Evolutionary conservation across 1,139 yeast genomes (phyloP), one percentile per base, ranked within the genome.

Genomic region (Nakaseomyces uthaithaninus): DNA sequence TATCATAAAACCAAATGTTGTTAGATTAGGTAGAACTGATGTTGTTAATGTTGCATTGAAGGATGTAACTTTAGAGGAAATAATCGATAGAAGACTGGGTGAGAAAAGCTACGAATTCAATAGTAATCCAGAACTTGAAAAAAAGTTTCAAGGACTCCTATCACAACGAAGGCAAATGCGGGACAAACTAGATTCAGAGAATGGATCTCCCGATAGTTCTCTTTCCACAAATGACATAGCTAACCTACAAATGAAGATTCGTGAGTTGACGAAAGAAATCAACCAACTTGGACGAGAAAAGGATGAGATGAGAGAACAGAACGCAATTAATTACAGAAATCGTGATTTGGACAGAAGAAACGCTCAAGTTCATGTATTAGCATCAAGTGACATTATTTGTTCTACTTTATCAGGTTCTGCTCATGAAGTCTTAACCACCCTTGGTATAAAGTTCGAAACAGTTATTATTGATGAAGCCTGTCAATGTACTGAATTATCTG

Each of bases 381-480:
- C 72, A 26, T 75, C 74, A n/a, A 89, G 96, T 9, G 89, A 87
- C 47, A 77, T 93, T 31, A 83, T 93, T 27, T 93, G 98, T 56
- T 72, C 96, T 0, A 93, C 99, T 0, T 67, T 93, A 33, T 87
- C 97, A 0, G 98, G 97, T 16, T 79, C 96, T 3, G 96, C 98
- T 0, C 95, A 87, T 64, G 93, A 83, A 46, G 77, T 86, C 44
- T 68, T 93, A 39, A 77, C 89, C 0, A 72, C 78, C 36, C 65
- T 89, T 54, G 77, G 87, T 14, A 72, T 86, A 55, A 74, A 74
- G 30, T 91, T 93, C 60, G 95, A 84, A 41, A 85, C 94, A n/a
- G 97, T 93, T 2, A 80, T 93, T 42, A 80, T 93, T 49, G 99
- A 93, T 68, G 99, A 93, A 62, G 98, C 98, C 1, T 94, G 97